Evolutionary conservation across 495 filamentous ascomycete genomes (phyloP).

Genomic region (Podospora pseudoanserina): DNA sequence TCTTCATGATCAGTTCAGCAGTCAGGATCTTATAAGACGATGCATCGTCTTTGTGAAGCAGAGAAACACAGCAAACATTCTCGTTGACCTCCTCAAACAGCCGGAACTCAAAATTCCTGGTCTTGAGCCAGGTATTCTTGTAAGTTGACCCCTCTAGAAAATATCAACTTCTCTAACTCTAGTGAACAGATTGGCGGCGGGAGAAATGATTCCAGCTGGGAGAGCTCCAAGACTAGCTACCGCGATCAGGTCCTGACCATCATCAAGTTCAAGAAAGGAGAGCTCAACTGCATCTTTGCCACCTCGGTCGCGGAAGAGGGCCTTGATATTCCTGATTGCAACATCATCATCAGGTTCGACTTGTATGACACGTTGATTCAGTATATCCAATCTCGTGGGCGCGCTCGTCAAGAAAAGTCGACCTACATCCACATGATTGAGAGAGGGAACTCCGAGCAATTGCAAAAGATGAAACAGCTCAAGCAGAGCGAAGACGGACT

Average conservation of each 20-base stretch:
- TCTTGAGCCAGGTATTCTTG: slow-evolving; percentile 61
- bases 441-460: slow-evolving; percentile 57
- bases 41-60: slow-evolving; percentile 87
- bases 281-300: slow-evolving; percentile 84
- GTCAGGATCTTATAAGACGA: slow-evolving; percentile 51
- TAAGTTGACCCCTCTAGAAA: not conserved
- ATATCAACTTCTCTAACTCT: not conserved
- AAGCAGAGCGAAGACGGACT: slow-evolving; percentile 53
- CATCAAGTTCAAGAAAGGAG: slow-evolving; percentile 71
- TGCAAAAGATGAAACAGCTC: slow-evolving; percentile 54
- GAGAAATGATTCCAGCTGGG: slow-evolving; percentile 14
- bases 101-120: slow-evolving; percentile 51
- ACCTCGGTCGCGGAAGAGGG: slow-evolving; percentile 95
- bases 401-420: slow-evolving; percentile 73
- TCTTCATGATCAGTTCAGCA: slow-evolving; percentile 56
- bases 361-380: slow-evolving; percentile 90
- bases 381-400: slow-evolving; percentile 92
- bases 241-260: slow-evolving; percentile 73
- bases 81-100: slow-evolving; percentile 61
- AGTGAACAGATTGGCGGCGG: slow-evolving; percentile 29
- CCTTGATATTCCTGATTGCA: slow-evolving; percentile 94
- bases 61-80: slow-evolving; percentile 70
- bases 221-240: slow-evolving; percentile 55
- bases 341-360: slow-evolving; percentile 83
- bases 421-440: slow-evolving; percentile 85